These are phyloP conservation scores for Dimocarpus longan DNA, from an alignment of 345 rosid genomes.

Conservation along the genomic window DNA sequence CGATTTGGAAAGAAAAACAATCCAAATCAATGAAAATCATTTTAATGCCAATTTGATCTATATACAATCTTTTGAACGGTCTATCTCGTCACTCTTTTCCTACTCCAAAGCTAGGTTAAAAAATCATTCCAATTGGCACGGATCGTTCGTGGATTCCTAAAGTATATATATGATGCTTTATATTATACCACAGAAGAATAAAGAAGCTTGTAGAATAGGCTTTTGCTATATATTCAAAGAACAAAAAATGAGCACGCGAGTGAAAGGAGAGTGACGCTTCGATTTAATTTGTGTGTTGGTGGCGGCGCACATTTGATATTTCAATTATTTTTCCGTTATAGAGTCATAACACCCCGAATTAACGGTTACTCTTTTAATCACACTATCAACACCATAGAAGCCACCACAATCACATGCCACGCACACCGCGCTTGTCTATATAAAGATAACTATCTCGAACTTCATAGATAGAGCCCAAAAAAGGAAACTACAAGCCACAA, in stretches of 20 bases:
- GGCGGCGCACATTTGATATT: conserved; percentile 30
- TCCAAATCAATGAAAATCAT: too few species aligned
- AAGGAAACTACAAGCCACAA: conserved; percentile 30
- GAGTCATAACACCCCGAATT: background rate
- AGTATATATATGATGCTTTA: background rate
- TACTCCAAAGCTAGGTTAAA: background rate
- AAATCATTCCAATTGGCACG: background rate
- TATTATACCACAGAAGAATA: background rate
- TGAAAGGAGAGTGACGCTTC: conserved; percentile 2
- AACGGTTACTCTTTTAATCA: background rate
- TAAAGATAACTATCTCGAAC: conserved; percentile 21
- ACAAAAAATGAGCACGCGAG: background rate
- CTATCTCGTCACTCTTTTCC: too few species aligned
- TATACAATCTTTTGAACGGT: too few species aligned
- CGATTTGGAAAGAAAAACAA: too few species aligned
- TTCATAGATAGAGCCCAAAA: conserved; percentile 40
- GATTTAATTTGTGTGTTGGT: conserved; percentile 4
- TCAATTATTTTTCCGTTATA: conserved; percentile 17
- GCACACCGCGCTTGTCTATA: conserved; percentile 28
- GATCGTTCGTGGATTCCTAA: background rate
- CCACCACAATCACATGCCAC: background rate
- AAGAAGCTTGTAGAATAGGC: background rate
- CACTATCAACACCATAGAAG: background rate
- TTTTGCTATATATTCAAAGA: too few species aligned
- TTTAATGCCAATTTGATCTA: background rate